Evolutionary conservation across 306 rosid species (phyloP).

Genomic region (Canavalia ensiformis): DNA sequence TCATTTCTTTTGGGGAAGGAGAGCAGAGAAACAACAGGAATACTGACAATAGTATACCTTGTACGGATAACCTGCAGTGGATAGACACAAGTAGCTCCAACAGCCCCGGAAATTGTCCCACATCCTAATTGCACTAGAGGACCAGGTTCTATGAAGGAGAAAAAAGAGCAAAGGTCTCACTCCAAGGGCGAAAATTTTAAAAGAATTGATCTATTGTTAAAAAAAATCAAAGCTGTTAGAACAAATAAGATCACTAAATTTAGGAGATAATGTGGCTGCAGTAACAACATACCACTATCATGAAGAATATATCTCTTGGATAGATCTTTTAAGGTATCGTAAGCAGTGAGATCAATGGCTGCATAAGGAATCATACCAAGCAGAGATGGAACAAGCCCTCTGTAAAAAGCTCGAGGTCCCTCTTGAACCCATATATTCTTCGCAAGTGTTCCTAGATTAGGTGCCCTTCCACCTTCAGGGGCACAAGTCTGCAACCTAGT

Average conservation of each 20-base stretch:
- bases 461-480: constrained; percentile 61
- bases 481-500: constrained; percentile 66
- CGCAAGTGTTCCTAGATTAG: constrained; percentile 55
- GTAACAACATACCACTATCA: constrained; percentile 58
- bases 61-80: constrained; percentile 69
- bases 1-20: neutral
- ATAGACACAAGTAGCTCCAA: constrained; percentile 66
- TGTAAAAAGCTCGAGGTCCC: constrained; percentile 69
- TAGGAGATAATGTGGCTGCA: constrained; percentile 21
- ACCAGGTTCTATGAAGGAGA: constrained; percentile 56
- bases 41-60: constrained; percentile 51
- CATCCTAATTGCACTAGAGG: constrained; percentile 64
- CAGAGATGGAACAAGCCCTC: constrained; percentile 64
- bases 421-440: constrained; percentile 66
- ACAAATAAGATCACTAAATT: constrained; percentile 22
- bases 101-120: constrained; percentile 62
- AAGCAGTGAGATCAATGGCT: constrained; percentile 69
- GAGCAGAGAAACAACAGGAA: constrained; percentile 15
- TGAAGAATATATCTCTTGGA: constrained; percentile 60
- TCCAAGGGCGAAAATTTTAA: neutral
- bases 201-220: neutral
- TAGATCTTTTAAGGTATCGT: constrained; percentile 63
- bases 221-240: neutral
- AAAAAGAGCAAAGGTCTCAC: constrained; percentile 1
- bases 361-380: constrained; percentile 71